Base-by-base conservation (phyloP, 2,329 filamentous ascomycete species). In the Reticulascus tulasneorum region DNA sequence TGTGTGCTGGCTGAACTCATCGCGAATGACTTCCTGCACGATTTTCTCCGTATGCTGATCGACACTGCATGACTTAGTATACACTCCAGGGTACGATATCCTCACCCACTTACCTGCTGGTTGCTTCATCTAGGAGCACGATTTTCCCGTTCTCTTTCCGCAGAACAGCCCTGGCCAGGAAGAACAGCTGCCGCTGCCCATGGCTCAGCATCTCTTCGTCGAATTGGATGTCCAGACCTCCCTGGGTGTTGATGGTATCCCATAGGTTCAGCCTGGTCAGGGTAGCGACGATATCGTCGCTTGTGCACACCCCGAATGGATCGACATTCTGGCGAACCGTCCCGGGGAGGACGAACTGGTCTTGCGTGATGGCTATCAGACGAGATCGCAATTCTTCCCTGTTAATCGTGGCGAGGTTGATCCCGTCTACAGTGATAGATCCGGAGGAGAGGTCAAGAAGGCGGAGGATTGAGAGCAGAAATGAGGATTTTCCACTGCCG, bases 241-340 rank as follows among this genome's bases (percentile, higher is more conserved):
- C 35, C 3, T 35, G 37, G 9, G 29, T 20, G 18, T 19, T 25
- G 15, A 75, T 52, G 1, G 47, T 23, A 2, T 47, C 37, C 38
- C 44, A 37, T 3, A 59, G 29, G 11, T 27, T 36, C 15, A 45
- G 28, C 16, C 35, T 31, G 5, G 21, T 18, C 17, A 44, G 35
- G 2, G 28, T 23, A 11, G 31, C 25, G 17, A 24, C 25, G 31
- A 24, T 23, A 4, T 11, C 78, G 42, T 91, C 35, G 13, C 23
- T 23, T 11, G 32, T 18, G 5, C 20, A 32, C 8, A 18, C 13
- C 17, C 16, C 30, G 16, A 42, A 28, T 5, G 42, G 42, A 23
- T 44, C 35, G 12, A 98, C 74, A 56, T 98, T 98, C 58, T 73
- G 28, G 3, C 42, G 39, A 10, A 42, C 39, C 15, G 42, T 35